These are phyloP conservation scores for Plasmopara viticola DNA, from an alignment of 352 stramenopile species.

Conservation along the genomic window DNA sequence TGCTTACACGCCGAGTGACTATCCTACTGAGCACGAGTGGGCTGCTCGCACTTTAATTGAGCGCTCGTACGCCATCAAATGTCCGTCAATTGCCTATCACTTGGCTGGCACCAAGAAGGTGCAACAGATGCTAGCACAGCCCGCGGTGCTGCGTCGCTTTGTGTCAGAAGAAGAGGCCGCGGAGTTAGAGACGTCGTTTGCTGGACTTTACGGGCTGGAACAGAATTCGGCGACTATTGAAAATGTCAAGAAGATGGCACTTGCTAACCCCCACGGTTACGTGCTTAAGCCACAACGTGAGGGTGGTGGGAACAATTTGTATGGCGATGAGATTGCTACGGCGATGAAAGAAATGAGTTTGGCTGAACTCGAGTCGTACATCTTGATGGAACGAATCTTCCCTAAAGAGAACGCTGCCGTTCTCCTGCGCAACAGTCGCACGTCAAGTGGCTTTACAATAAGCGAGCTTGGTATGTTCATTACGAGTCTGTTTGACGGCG, in stretches of 20 bases:
- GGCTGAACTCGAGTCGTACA: conserved; percentile 83
- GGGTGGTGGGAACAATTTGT: conserved; percentile 97
- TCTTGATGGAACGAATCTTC: conserved; percentile 97
- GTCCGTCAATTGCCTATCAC: conserved; percentile 94
- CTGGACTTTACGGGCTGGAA: conserved; percentile 92
- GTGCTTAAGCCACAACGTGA: conserved; percentile 98
- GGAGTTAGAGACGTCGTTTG: conserved; percentile 89
- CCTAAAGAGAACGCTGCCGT: conserved; percentile 78
- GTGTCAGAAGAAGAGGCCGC: conserved; percentile 60
- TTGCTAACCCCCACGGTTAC: conserved; percentile 66
- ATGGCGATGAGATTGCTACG: conserved; percentile 87
- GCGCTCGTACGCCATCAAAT: conserved; percentile 92
- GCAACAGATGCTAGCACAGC: conserved; percentile 91
- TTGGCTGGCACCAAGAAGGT: conserved; percentile 98
- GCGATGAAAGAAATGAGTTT: conserved; percentile 76
- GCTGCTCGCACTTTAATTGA: conserved; percentile 84
- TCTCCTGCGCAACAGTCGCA: conserved; percentile 71
- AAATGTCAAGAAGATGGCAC: conserved; percentile 68
- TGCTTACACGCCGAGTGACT: conserved; percentile 95
- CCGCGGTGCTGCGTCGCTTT: conserved; percentile 86
- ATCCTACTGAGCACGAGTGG: conserved; percentile 90
- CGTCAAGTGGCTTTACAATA: conserved; percentile 79
- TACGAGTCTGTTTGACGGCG: conserved; percentile 65
- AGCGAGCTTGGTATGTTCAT: conserved; percentile 96
- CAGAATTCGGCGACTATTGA: conserved; percentile 60